Evolutionary conservation across 75 land plant species (phyloP), one percentile per base, ranked within the genome.

Genomic region (Chamaecyparis obtusa): DNA sequence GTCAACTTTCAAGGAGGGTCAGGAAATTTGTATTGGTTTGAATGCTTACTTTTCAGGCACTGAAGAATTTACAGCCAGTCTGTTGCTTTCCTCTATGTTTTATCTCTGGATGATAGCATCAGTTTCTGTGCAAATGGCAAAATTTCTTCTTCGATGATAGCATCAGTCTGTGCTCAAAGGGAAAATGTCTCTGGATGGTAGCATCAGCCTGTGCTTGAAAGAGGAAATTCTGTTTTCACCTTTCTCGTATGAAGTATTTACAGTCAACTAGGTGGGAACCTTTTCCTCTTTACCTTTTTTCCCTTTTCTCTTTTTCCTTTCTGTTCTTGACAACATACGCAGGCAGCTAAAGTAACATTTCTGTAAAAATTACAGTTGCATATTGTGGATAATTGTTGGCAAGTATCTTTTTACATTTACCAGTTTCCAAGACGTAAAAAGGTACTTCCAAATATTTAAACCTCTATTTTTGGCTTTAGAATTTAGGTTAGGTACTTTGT

Each of bases 31-130:
- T 7, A 83, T 83, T 51, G 36, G 55, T 49, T 83, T 83, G 85
- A 83, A 49, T 46, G 60, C 85, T 49, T 80, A 80, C 21, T 83
- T 83, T 83, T 83, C 60, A 83, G 60, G 85, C 84, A 46, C 46
- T 83, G 84, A 83, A 83, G 84, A 54, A 49, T 54, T 49, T 33
- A n/a, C 49, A 21, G 49, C 44, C 30, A 49, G 35, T n/a, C 36
- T 43, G 85, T 49, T 83, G 35, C 57, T 76, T 76, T 37, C 17
- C 17, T 19, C 13, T 19, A 43, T 80, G 48, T 80, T 80, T 24
- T 80, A 46, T 80, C 14, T 19, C 32, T 83, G 60, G 85, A 83
- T n/a, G 84, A 17, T 51, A 39, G 84, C 46, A 30, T 51, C 84
- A n/a, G 27, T 74, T 11, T 74, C 35, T 33, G 37, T 36, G 33